Evolutionary conservation across 805 yeast genomes (phyloP), one percentile per base, ranked within the genome.

Genomic region (Saturnispora halmiae): DNA sequence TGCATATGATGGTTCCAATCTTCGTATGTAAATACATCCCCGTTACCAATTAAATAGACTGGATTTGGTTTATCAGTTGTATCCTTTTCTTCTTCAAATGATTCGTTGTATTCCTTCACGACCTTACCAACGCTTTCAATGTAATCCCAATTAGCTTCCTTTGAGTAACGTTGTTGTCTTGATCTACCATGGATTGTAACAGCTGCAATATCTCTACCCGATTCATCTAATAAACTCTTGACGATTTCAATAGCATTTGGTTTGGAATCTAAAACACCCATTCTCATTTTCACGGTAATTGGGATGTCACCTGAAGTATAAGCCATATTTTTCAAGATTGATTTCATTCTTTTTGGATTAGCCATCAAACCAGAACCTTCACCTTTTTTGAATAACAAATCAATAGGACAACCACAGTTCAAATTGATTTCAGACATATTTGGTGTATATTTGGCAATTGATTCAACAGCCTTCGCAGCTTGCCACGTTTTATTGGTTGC

Each of bases 391-490:
- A 79, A 92, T n/a, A 92, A 67, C 51, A 92, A 69, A 58, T 94
- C 98, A 50, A 92, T 92, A 13, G 99, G 99, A 60, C 99, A 92
- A 2, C 99, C 99, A 56, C 95, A 82, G 63, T 92, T 92, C 53
- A 92, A 71, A 58, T 92, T 92, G 48, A 92, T 66, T 55, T 92
- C 97, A 24, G 81, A 73, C n/a, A 82, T 75, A 43, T 70, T 59
- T 16, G 50, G 51, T 18, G 82, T 71, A 38, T 73, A 70, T 42
- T 70, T 69, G 14, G 73, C 65, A 18, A 85, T 63, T 7, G 80
- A 77, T 59, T 92, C 96, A n/a, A 92, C 79, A 2, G 95, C 94
- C 59, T 86, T 86, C 21, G 86, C 75, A 2, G 94, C 95, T 52
- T 87, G 94, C 94, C 95, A 86, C 44, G 83, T 86, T 60, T 88